These are phyloP conservation scores for Aphelidium insulamus DNA, from an alignment of 371 early-diverging fungal species.

Conservation along the genomic window DNA sequence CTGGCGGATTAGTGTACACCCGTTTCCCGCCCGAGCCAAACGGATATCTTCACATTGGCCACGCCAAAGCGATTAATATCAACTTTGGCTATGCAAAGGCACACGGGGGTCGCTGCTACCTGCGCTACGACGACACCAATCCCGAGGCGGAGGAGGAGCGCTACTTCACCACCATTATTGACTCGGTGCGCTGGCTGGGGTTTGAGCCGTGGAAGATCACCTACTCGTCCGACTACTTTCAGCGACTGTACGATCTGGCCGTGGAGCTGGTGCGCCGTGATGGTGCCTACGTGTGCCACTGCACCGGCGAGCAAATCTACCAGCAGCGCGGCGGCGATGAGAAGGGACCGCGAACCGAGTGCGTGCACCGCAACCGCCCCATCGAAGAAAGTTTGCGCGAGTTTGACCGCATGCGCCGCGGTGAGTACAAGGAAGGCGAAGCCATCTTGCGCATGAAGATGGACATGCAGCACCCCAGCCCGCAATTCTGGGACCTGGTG, in stretches of 20 bases:
- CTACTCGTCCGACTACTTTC: conserved; percentile 95
- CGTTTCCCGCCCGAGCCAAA: conserved; percentile 99
- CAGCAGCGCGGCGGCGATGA: conserved; percentile 73
- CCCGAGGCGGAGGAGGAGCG: conserved; percentile 95
- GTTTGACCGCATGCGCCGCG: conserved; percentile 95
- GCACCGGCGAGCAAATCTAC: conserved; percentile 83
- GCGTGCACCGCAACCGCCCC: conserved; percentile 81
- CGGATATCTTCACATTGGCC: conserved; percentile 97
- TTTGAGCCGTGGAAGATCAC: conserved; percentile 86
- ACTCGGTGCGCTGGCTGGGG: conserved; percentile 94
- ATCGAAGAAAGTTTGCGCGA: conserved; percentile 76
- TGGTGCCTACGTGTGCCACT: conserved; percentile 92
- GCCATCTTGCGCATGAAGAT: conserved; percentile 97
- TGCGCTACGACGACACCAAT: conserved; percentile 99
- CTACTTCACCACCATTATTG: conserved; percentile 87
- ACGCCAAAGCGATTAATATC: conserved; percentile 98
- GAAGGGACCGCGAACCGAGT: conserved; percentile 66
- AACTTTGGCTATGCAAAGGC: conserved; percentile 95
- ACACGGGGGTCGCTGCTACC: conserved; percentile 75
- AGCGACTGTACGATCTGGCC: conserved; percentile 76
- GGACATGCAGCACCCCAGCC: conserved; percentile 88
- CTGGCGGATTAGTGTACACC: conserved; percentile 86
- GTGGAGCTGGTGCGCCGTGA: conserved; percentile 72
- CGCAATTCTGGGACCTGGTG: conserved; percentile 97
- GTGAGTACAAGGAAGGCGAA: conserved; percentile 80